These are phyloP conservation scores for Vitis amurensis DNA, from an alignment of 164 flowering plant genomes.

Conservation along the genomic window DNA sequence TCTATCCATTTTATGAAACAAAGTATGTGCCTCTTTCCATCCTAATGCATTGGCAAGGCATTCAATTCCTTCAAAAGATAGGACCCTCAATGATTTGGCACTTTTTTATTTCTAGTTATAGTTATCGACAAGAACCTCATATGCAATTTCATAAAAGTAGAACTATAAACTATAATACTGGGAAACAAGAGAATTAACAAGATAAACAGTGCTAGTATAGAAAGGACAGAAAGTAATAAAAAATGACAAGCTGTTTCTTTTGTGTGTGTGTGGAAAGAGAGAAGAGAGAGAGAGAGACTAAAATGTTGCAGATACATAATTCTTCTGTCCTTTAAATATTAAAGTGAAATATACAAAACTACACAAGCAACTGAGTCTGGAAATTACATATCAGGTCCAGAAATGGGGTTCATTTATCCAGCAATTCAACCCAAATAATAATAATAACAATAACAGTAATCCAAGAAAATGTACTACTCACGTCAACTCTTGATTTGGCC, in stretches of 20 bases:
- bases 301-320: background rate
- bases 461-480: conserved; percentile 32
- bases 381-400: background rate
- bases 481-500: conserved; percentile 90
- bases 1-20: no score
- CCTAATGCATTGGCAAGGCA: no score
- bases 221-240: no score
- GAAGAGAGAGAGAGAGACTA: no score
- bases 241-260: no score
- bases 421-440: background rate
- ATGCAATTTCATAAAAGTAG: background rate
- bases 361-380: background rate
- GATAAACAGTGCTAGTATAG: no score
- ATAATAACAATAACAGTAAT: background rate
- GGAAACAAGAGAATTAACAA: no score
- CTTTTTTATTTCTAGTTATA: background rate
- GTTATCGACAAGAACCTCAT: background rate
- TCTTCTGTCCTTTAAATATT: background rate
- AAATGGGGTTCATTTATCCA: background rate
- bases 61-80: background rate
- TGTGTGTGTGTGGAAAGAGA: no score
- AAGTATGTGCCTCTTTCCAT: no score
- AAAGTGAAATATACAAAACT: background rate
- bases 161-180: no score
- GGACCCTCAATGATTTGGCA: background rate